phyloP scores from a whole-genome alignment of 106 monocot genomes.

The Xerophyta viscosa region DNA sequence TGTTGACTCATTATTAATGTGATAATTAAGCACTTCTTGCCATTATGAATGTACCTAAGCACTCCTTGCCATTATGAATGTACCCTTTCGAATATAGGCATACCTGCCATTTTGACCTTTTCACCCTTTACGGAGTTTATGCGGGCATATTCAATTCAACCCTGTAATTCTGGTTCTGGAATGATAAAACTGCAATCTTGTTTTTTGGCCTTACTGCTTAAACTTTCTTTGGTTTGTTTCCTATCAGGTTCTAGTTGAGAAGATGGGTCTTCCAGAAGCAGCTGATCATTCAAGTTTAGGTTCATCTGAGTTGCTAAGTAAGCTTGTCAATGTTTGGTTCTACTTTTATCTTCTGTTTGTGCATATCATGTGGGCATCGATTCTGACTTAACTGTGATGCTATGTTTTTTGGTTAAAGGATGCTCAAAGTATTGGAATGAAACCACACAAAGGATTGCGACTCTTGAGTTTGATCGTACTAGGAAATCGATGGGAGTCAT shows the following conservation, averaged over 20 bases:
- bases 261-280: conserved; percentile 69
- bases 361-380: neutral
- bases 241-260: conserved; percentile 76
- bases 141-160: neutral
- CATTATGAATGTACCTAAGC: too few relatives aligned
- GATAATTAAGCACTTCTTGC: too few relatives aligned
- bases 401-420: conserved; percentile 28
- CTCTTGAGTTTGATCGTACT: conserved; percentile 90
- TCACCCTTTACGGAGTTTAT: neutral
- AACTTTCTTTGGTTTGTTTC: neutral
- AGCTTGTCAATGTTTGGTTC: neutral
- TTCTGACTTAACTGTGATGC: neutral
- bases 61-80: too few relatives aligned
- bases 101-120: neutral
- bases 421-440: conserved; percentile 83
- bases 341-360: neutral
- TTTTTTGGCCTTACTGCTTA: neutral
- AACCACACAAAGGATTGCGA: conserved; percentile 60
- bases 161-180: neutral
- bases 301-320: conserved; percentile 53
- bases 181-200: too few relatives aligned
- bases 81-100: too few relatives aligned
- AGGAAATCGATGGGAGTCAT: conserved; percentile 97
- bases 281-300: conserved; percentile 17
- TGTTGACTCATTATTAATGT: too few relatives aligned